Conservation (phyloP, 371 early-diverging fungal species). For the Mortierella sp. region DNA sequence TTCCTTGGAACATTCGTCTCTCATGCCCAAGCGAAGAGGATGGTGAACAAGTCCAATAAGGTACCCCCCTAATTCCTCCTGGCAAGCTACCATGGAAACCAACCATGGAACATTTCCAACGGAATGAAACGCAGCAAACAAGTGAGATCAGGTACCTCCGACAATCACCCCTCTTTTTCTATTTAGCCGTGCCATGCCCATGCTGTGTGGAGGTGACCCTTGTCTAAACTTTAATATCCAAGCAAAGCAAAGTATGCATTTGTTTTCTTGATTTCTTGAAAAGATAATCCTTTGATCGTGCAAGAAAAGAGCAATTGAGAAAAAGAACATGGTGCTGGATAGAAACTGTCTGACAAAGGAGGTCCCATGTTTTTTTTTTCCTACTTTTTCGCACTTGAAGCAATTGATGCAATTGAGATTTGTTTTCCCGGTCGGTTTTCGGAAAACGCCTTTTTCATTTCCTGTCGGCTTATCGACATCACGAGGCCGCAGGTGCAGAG, state of each 20-base stretch:
- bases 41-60: not conserved
- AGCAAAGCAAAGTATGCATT: not conserved
- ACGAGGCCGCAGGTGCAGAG: too few species aligned
- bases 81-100: not conserved
- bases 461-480: not conserved
- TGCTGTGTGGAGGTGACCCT: not conserved
- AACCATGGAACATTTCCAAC: not conserved
- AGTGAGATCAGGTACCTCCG: not conserved
- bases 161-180: not conserved
- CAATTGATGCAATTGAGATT: not conserved
- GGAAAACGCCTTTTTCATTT: not conserved
- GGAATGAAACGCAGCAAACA: not conserved
- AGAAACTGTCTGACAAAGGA: not conserved
- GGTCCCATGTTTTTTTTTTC: not conserved
- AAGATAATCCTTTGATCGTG: not conserved
- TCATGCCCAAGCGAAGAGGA: not conserved
- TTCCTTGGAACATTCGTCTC: conserved; percentile 3
- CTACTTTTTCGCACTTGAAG: not conserved
- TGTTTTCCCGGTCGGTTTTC: conserved; percentile 10
- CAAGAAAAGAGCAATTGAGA: not conserved
- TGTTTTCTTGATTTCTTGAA: too few species aligned
- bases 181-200: not conserved
- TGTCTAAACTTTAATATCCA: not conserved
- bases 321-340: not conserved
- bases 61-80: not conserved